phyloP scores from a whole-genome alignment of 768 basidiomycete species.

The Cantharellus anzutake region DNA sequence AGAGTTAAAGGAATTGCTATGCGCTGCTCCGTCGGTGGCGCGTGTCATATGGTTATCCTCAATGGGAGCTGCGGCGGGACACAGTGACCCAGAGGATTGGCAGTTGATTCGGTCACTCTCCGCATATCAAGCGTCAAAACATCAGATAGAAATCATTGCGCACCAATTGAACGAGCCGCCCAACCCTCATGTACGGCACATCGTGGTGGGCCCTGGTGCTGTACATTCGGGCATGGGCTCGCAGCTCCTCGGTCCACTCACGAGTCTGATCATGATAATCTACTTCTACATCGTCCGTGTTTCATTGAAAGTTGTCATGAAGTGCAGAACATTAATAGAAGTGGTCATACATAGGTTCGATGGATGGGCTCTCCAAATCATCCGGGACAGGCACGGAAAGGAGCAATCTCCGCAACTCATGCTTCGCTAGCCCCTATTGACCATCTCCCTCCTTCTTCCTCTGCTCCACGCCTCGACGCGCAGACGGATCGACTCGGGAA shows the following conservation, averaged over 20 bases:
- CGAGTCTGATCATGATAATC: background rate
- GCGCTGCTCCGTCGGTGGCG: constrained; percentile 20
- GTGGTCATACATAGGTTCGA: constrained; percentile 31
- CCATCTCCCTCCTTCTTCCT: constrained; percentile 22
- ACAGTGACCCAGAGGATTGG: constrained; percentile 48
- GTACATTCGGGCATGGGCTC: constrained; percentile 37
- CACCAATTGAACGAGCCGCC: constrained; percentile 21
- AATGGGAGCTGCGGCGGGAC: constrained; percentile 34
- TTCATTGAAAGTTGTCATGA: background rate
- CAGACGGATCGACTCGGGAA: background rate
- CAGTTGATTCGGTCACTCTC: constrained; percentile 40
- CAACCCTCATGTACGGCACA: constrained; percentile 36
- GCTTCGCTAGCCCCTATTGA: constrained; percentile 38
- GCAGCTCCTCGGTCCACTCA: constrained; percentile 4
- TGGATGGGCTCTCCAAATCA: constrained; percentile 48
- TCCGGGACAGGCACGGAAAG: constrained; percentile 39
- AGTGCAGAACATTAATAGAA: background rate
- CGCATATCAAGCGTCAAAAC: constrained; percentile 57
- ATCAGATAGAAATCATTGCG: constrained; percentile 53
- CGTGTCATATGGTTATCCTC: constrained; percentile 70
- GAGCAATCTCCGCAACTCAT: constrained; percentile 48
- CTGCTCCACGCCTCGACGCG: background rate
- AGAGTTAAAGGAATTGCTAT: too few species aligned
- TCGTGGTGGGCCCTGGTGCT: constrained; percentile 51
- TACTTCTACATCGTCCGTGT: constrained; percentile 4